These are phyloP conservation scores for Colletotrichum tanaceti DNA, from an alignment of 2,329 filamentous ascomycete species.

Conservation along the genomic window DNA sequence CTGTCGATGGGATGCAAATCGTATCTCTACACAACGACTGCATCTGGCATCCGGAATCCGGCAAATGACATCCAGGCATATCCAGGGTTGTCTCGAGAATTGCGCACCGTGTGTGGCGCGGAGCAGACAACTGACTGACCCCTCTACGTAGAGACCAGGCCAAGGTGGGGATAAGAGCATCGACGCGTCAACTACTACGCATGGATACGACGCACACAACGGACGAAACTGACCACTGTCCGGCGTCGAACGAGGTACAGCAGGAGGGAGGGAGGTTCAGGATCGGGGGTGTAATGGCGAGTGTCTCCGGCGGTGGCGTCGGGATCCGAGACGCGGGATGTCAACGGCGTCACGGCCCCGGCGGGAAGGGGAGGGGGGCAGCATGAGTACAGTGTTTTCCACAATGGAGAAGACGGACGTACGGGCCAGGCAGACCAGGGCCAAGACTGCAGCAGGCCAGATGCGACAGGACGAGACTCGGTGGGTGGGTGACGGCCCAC, in stretches of 20 bases:
- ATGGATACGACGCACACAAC: slow-evolving; percentile 27
- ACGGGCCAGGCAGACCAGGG: not conserved
- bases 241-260: not conserved
- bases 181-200: not conserved
- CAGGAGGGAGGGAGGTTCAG: not conserved
- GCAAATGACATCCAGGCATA: not conserved
- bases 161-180: slow-evolving; percentile 9
- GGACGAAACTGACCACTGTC: not conserved
- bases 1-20: slow-evolving; percentile 29
- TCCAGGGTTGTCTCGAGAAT: not conserved
- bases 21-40: slow-evolving; percentile 26
- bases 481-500: too few species aligned
- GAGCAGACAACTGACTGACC: too few species aligned
- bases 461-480: too few species aligned
- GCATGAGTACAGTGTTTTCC: too few species aligned
- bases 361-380: not conserved
- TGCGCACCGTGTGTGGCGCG: not conserved
- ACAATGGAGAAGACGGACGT: too few species aligned
- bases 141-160: slow-evolving; percentile 18
- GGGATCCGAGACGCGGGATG: not conserved
- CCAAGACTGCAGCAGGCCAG: too few species aligned
- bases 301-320: not conserved
- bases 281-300: not conserved
- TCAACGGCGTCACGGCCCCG: not conserved
- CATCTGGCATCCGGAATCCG: slow-evolving; percentile 1